Evolutionary conservation across 1,139 yeast species (phyloP), one percentile per base, ranked within the genome.

Genomic region (Neolecta irregularis): DNA sequence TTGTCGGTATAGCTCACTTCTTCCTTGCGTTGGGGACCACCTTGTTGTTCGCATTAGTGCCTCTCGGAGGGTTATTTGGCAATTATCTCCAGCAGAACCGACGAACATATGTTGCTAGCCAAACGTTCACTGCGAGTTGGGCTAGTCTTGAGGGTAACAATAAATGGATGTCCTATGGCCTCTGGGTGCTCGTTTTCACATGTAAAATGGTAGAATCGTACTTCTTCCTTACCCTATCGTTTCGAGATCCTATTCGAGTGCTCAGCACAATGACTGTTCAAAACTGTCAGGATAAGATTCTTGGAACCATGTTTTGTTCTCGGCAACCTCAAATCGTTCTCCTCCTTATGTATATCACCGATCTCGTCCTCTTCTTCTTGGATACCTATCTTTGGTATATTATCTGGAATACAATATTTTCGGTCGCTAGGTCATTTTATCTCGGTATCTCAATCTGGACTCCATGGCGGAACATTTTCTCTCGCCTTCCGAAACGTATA

Each of bases 331-430:
- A 71, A 56, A 73, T 88, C 53, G 83, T 81, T 25, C 65, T 88
- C 53, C 95, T 93, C 54, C 65, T 88, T 62, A 85, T 88, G 93
- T 73, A 69, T 50, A 71, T 78, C 45, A 88, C 92, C 40, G 96
- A 88, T 61, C 66, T 88, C 66, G 67, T 88, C 50, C 72, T 88
- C 64, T 88, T 85, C 77, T 88, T 88, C 73, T 71, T 88, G 68
- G 98, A 88, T 77, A 81, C 96, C 47, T 88, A 81, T 60, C 71
- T 88, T 77, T 88, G 98, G 96, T 88, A 85, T 69, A 85, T 88
- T 67, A 67, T 88, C 50, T 75, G 80, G 59, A 88, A 85, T 72
- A 78, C 93, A 60, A 70, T 81, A 49, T 83, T 80, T 70, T 85
- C 96, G 43, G 83, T 88, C 53, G 95, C 93, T 51, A 80, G 94